A percentile compares a stretch with the other conserved stretches of the same genome.
These are phyloP conservation scores for Bertia moriformis DNA, from an alignment of 2,329 filamentous ascomycete genomes.

Conservation along the genomic window DNA sequence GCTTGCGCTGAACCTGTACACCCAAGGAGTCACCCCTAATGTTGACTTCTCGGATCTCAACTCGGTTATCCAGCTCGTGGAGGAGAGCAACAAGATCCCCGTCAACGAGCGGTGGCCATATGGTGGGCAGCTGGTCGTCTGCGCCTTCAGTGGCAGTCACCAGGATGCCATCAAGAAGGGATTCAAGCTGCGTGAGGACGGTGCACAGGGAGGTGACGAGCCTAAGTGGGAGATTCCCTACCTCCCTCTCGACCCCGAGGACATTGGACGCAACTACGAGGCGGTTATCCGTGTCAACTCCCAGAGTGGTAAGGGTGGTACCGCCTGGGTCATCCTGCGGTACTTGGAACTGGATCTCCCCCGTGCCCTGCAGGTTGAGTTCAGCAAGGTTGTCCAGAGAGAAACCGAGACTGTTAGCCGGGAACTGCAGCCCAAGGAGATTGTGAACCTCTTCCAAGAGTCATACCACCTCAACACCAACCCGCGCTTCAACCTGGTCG, in stretches of 20 bases:
- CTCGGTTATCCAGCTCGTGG: slow-evolving; percentile 48
- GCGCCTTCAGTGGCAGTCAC: slow-evolving; percentile 50
- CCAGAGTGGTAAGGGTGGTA: slow-evolving; percentile 53
- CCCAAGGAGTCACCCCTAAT: slow-evolving; percentile 46
- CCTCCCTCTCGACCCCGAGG: slow-evolving; percentile 49
- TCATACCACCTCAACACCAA: slow-evolving; percentile 76
- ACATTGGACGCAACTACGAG: slow-evolving; percentile 54
- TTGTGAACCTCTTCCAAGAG: slow-evolving; percentile 73
- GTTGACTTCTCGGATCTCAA: slow-evolving; percentile 55
- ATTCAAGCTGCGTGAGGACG: slow-evolving; percentile 34
- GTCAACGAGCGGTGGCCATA: slow-evolving; percentile 51
- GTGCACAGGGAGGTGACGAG: slow-evolving; percentile 22
- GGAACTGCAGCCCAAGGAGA: slow-evolving; percentile 72
- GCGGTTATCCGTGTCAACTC: slow-evolving; percentile 57
- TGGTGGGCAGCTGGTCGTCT: slow-evolving; percentile 48
- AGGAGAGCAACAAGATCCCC: slow-evolving; percentile 54
- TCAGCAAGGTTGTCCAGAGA: slow-evolving; percentile 73
- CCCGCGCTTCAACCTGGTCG: slow-evolving; percentile 71
- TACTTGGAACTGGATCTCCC: slow-evolving; percentile 84
- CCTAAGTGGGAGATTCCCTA: slow-evolving; percentile 48
- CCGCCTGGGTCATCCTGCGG: slow-evolving; percentile 83
- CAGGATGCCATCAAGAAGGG: slow-evolving; percentile 38
- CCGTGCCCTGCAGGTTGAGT: slow-evolving; percentile 80
- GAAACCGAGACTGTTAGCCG: slow-evolving; percentile 67
- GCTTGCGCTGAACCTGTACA: slow-evolving; percentile 52